Percentiles rank a stretch among this genome's conserved stretches.
Conservation (phyloP, 2,329 filamentous ascomycete genomes). For the Ampelomyces quisqualis region DNA sequence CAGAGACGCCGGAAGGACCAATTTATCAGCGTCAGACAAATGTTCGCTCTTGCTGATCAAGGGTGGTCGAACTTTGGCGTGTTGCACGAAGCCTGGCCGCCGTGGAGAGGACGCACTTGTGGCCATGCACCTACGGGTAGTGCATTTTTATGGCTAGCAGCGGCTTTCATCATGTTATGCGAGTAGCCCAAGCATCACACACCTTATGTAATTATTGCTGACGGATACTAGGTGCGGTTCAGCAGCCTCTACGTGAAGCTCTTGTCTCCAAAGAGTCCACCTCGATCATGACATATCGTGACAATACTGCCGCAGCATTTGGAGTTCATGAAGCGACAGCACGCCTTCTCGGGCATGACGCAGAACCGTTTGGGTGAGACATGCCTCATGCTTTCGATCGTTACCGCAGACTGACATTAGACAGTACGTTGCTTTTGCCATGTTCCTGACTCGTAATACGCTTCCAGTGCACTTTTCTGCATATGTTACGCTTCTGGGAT, state of each 20-base stretch:
- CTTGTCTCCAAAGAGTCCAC: slow-evolving; percentile 1
- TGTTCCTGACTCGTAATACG: too few species aligned
- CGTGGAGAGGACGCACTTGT: neutral
- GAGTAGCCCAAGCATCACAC: neutral
- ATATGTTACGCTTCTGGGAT: too few species aligned
- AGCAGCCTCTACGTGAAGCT: slow-evolving; percentile 8
- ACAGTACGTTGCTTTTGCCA: too few species aligned
- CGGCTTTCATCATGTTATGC: slow-evolving; percentile 3
- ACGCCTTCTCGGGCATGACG: slow-evolving; percentile 1
- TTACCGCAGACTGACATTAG: neutral
- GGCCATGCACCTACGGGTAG: neutral
- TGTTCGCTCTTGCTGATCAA: slow-evolving; percentile 15
- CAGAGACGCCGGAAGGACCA: slow-evolving; percentile 5
- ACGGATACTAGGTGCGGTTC: slow-evolving; percentile 4
- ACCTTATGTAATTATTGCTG: neutral
- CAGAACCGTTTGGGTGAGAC: slow-evolving; percentile 7
- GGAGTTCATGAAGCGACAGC: neutral
- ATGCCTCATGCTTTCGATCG: neutral
- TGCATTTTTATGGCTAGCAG: slow-evolving; percentile 5
- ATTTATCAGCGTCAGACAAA: slow-evolving; percentile 8
- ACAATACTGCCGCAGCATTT: neutral
- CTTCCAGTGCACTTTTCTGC: neutral
- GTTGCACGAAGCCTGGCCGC: slow-evolving; percentile 4
- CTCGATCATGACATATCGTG: slow-evolving; percentile 2
- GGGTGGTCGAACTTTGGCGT: slow-evolving; percentile 6